These are phyloP conservation scores for Quercus cerris DNA, from an alignment of 306 rosid genomes.

Conservation along the genomic window DNA sequence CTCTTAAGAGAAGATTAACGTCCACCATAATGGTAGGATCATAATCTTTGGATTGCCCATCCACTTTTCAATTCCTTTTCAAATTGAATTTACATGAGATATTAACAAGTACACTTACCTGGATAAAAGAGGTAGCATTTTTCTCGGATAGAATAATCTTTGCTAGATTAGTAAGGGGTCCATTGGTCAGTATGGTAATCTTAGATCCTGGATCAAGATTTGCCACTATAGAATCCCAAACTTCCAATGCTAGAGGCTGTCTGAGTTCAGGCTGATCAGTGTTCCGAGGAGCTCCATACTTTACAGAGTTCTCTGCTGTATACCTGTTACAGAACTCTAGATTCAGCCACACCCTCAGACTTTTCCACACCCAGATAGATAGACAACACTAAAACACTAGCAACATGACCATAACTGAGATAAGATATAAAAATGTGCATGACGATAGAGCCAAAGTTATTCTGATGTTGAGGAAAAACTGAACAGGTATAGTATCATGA, in stretches of 20 bases:
- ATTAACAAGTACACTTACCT: slow-evolving; percentile 37
- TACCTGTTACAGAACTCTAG: slow-evolving; percentile 45
- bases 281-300: slow-evolving; percentile 62
- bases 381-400: not conserved
- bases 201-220: slow-evolving; percentile 53
- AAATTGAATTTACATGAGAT: not conserved
- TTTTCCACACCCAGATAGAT: not conserved
- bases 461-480: too few relatives aligned
- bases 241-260: slow-evolving; percentile 67
- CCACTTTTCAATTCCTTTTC: not conserved
- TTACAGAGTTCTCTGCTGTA: slow-evolving; percentile 56
- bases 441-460: too few relatives aligned
- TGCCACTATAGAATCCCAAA: slow-evolving; percentile 64
- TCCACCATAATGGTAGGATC: too few relatives aligned
- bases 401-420: too few relatives aligned
- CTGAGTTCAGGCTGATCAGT: slow-evolving; percentile 71
- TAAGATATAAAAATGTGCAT: too few relatives aligned
- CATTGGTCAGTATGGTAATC: slow-evolving; percentile 79
- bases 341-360: not conserved
- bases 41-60: not conserved
- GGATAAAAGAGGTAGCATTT: slow-evolving; percentile 50
- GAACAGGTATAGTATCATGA: too few relatives aligned
- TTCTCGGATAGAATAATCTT: slow-evolving; percentile 42
- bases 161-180: slow-evolving; percentile 91
- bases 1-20: too few relatives aligned